Percentiles rank a stretch among this genome's conserved stretches.
Evolutionary conservation across 23 red algal species (phyloP).

Genomic region (Gracilaria vermiculophylla): DNA sequence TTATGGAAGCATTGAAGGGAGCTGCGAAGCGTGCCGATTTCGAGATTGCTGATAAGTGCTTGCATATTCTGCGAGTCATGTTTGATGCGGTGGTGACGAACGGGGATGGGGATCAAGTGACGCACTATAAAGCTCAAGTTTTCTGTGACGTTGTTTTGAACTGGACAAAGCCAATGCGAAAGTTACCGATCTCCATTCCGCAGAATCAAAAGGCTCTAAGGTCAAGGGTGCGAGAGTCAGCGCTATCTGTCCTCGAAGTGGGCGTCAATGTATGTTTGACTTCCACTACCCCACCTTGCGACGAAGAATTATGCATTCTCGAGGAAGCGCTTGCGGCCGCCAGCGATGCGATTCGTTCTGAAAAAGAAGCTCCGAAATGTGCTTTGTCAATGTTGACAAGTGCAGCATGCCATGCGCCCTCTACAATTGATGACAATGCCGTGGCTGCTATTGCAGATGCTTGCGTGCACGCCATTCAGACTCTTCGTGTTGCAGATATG

Average conservation of each 20-base stretch:
- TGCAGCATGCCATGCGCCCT: slow-evolving; percentile 7
- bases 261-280: slow-evolving; percentile 15
- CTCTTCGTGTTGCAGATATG: background rate
- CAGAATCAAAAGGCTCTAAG: background rate
- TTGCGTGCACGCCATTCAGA: slow-evolving; percentile 4
- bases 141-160: background rate
- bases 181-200: background rate
- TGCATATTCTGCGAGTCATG: background rate
- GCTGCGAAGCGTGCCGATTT: slow-evolving; percentile 5
- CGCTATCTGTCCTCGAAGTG: slow-evolving; percentile 1
- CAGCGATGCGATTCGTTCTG: background rate
- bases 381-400: slow-evolving; percentile 2
- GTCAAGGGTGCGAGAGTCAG: background rate
- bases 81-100: background rate
- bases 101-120: background rate
- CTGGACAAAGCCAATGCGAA: slow-evolving; percentile 7
- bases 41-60: slow-evolving; percentile 2
- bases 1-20: background rate
- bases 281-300: background rate
- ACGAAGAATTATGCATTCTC: slow-evolving; percentile 1
- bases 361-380: background rate
- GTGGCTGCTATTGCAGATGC: slow-evolving; percentile 5
- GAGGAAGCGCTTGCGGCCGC: background rate
- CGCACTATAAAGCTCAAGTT: background rate
- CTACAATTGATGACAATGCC: background rate